Evolutionary conservation across 2,329 filamentous ascomycete species (phyloP), one percentile per base, ranked within the genome.

Genomic region (Aspergillus fumigatus): DNA sequence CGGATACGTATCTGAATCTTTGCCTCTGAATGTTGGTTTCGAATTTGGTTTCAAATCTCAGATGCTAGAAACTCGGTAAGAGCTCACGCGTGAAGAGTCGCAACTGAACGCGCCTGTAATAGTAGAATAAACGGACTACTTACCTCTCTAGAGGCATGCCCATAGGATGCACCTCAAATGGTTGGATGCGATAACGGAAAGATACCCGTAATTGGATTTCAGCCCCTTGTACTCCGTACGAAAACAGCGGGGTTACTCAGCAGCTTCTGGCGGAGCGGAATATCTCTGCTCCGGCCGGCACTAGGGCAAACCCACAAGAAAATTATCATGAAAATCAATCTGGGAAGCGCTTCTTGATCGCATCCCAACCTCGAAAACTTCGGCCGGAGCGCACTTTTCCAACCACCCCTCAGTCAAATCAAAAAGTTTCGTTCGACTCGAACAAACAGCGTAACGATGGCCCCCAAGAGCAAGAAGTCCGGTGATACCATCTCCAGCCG

Each of bases 401-500:
- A 49, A 50, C 23, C n/a, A 25, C 43, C 43, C 35, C 38, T 41
- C 55, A 47, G 21, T 56, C 50, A 61, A 54, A 45, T 48, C 55
- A 59, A 54, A 45, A 53, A 58, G 62, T 62, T 59, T 60, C 50
- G 55, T 65, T 53, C 43, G 62, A 62, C 67, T 68, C 67, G 43
- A 47, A 47, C 67, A 65, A 58, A 68, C 62, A 70, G 67, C 73
- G 75, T 76, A 77, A 79, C 77, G 80, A 87, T 87, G 84, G 83
- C 82, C 76, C 82, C 78, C 78, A 82, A 82, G 78, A 84, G 83
- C 82, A 80, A 80, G 74, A 95, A 92, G 83, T 87, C 90, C 80
- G 86, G 89, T 74, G 88, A 92, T 82, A 86, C 81, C 80, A 89
- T 88, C 82, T 86, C 87, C 81, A 84, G 82, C 73, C 84, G 86